phyloP scores from a whole-genome alignment of 2,329 filamentous ascomycete species.

The Didymella arachidicola region DNA sequence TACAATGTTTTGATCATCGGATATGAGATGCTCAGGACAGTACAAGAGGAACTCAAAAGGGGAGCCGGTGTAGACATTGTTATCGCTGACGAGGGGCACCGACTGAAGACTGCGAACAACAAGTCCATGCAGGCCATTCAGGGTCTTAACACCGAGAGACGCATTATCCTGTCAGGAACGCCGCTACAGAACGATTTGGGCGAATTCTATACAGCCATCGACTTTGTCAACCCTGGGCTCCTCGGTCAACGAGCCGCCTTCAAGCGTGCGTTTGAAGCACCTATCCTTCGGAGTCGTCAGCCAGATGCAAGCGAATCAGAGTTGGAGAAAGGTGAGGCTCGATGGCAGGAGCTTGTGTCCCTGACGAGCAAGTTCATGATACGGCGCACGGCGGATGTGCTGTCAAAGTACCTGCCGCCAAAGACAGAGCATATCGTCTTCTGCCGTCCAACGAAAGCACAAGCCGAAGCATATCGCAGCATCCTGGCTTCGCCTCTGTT shows the following conservation, averaged over 20 bases:
- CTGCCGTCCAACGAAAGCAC: constrained; percentile 67
- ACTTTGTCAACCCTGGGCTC: constrained; percentile 72
- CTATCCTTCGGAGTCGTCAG: constrained; percentile 70
- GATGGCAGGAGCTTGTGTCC: constrained; percentile 66
- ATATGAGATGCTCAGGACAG: constrained; percentile 72
- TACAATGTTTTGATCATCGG: constrained; percentile 78
- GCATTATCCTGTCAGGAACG: constrained; percentile 71
- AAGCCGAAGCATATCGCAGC: constrained; percentile 67
- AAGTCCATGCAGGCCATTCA: constrained; percentile 72
- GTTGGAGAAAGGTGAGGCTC: constrained; percentile 68
- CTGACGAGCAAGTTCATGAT: constrained; percentile 71
- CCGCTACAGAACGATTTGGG: constrained; percentile 73
- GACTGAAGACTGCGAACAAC: constrained; percentile 73
- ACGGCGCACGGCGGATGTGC: constrained; percentile 70
- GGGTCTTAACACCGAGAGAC: constrained; percentile 66
- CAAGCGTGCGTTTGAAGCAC: constrained; percentile 69
- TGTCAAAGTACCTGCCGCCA: constrained; percentile 69
- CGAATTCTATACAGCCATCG: constrained; percentile 73
- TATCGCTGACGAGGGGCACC: constrained; percentile 73
- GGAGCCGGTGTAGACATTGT: constrained; percentile 72
- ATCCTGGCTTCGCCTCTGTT: constrained; percentile 72
- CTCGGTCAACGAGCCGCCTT: constrained; percentile 69
- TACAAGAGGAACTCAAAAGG: constrained; percentile 71
- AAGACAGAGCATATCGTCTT: constrained; percentile 74
- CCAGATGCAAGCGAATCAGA: constrained; percentile 68